These are phyloP conservation scores for Calocera cornea DNA, from an alignment of 768 basidiomycete genomes.

Conservation along the genomic window DNA sequence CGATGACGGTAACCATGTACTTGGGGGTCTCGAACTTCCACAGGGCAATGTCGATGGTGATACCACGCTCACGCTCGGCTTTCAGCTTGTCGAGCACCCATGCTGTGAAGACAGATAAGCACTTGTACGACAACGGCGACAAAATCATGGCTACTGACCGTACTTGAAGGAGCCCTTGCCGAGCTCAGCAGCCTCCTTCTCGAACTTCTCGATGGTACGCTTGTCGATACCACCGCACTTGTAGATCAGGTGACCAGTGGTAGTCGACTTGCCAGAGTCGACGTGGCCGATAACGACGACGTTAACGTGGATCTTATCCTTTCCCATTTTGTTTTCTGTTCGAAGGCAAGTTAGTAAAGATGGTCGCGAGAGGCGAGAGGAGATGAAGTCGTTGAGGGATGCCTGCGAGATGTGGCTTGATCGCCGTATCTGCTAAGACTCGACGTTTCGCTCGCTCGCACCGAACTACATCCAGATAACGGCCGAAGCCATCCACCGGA, in stretches of 20 bases:
- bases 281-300: slow-evolving; percentile 98
- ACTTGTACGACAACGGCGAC: slow-evolving; percentile 11
- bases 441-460: no score
- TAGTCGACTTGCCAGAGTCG: slow-evolving; percentile 99
- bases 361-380: no score
- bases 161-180: slow-evolving; percentile 99
- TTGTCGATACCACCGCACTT: slow-evolving; percentile 99
- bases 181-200: slow-evolving; percentile 99
- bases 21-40: slow-evolving; percentile 99
- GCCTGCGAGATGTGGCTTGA: no score
- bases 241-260: slow-evolving; percentile 99
- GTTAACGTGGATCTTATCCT: slow-evolving; percentile 93
- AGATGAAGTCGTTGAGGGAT: no score
- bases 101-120: slow-evolving; percentile 38
- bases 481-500: no score
- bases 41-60: slow-evolving; percentile 99
- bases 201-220: slow-evolving; percentile 99
- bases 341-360: background rate
- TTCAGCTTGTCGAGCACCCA: slow-evolving; percentile 99
- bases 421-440: no score
- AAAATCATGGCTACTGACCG: slow-evolving; percentile 39
- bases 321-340: slow-evolving; percentile 65
- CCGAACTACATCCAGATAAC: no score
- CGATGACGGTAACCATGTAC: slow-evolving; percentile 91
- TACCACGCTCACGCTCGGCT: slow-evolving; percentile 99